These are phyloP conservation scores for Diaporthe citrichinensis DNA, from an alignment of 2,329 filamentous ascomycete species.

Conservation along the genomic window DNA sequence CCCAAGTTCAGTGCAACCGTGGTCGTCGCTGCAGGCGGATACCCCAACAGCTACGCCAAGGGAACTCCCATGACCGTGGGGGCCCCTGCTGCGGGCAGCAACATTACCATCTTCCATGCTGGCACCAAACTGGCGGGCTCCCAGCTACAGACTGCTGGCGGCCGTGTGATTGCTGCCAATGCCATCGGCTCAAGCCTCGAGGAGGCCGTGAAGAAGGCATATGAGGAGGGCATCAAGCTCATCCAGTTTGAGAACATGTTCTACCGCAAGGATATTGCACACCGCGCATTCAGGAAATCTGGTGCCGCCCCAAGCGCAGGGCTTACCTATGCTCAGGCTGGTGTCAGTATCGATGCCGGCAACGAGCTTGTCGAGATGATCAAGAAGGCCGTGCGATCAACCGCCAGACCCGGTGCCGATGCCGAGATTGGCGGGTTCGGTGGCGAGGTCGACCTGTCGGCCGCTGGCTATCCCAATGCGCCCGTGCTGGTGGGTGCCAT, in stretches of 20 bases:
- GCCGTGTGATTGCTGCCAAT: slow-evolving; percentile 94
- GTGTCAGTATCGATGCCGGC: slow-evolving; percentile 94
- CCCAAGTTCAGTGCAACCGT: slow-evolving; percentile 87
- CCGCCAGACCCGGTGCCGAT: slow-evolving; percentile 87
- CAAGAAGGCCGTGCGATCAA: slow-evolving; percentile 89
- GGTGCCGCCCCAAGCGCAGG: slow-evolving; percentile 47
- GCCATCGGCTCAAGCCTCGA: slow-evolving; percentile 80
- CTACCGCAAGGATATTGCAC: slow-evolving; percentile 92
- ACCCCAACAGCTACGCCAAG: slow-evolving; percentile 89
- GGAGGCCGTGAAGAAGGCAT: slow-evolving; percentile 89
- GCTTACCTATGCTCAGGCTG: slow-evolving; percentile 92
- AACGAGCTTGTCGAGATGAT: slow-evolving; percentile 94
- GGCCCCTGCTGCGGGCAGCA: slow-evolving; percentile 58
- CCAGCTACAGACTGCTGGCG: slow-evolving; percentile 83
- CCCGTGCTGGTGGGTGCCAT: slow-evolving; percentile 94
- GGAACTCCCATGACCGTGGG: slow-evolving; percentile 73
- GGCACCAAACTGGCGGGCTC: slow-evolving; percentile 79
- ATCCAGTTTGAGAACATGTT: slow-evolving; percentile 93
- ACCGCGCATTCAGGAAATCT: slow-evolving; percentile 74
- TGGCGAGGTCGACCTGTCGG: slow-evolving; percentile 83
- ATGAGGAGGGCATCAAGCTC: slow-evolving; percentile 78
- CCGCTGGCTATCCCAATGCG: slow-evolving; percentile 79
- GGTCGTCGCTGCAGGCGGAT: slow-evolving; percentile 92
- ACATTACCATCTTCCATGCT: slow-evolving; percentile 89
- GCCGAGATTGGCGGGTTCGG: slow-evolving; percentile 97